A percentile compares a stretch with the other conserved stretches of the same genome.
These are phyloP conservation scores for Diutina catenulata DNA, from an alignment of 1,139 yeast genomes.

Conservation along the genomic window DNA sequence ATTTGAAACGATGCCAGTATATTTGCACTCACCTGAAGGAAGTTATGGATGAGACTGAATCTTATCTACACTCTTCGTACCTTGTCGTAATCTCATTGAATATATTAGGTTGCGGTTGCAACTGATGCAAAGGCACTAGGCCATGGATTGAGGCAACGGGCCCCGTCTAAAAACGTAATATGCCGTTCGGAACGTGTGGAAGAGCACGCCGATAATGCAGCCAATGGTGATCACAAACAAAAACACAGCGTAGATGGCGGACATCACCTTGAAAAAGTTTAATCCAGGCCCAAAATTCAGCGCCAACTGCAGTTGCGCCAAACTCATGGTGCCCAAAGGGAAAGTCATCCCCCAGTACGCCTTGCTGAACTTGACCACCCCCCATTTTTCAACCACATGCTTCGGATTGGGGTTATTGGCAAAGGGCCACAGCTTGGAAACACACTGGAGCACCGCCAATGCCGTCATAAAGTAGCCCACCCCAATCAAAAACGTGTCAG, in stretches of 20 bases:
- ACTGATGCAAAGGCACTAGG: no score
- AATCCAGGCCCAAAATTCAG: slow-evolving; percentile 23
- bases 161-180: no score
- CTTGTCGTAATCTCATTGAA: no score
- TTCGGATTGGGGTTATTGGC: slow-evolving; percentile 15
- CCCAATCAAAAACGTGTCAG: slow-evolving; percentile 26
- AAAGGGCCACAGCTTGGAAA: slow-evolving; percentile 25
- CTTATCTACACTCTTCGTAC: no score
- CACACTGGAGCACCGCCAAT: slow-evolving; percentile 34
- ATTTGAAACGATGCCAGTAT: no score
- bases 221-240: slow-evolving; percentile 7
- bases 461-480: slow-evolving; percentile 57
- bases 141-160: no score
- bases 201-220: not conserved
- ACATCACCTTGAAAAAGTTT: slow-evolving; percentile 38
- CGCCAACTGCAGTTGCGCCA: slow-evolving; percentile 43
- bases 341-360: slow-evolving; percentile 85
- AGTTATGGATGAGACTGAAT: no score
- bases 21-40: no score
- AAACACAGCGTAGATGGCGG: slow-evolving; percentile 46
- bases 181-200: no score
- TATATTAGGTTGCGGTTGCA: no score
- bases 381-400: slow-evolving; percentile 11
- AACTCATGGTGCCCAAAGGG: slow-evolving; percentile 78
- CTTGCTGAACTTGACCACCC: slow-evolving; percentile 35